Percentiles rank a stretch among this genome's conserved stretches.
phyloP scores from a whole-genome alignment of 2,329 filamentous ascomycete genomes.

The Lomentospora prolificans region DNA sequence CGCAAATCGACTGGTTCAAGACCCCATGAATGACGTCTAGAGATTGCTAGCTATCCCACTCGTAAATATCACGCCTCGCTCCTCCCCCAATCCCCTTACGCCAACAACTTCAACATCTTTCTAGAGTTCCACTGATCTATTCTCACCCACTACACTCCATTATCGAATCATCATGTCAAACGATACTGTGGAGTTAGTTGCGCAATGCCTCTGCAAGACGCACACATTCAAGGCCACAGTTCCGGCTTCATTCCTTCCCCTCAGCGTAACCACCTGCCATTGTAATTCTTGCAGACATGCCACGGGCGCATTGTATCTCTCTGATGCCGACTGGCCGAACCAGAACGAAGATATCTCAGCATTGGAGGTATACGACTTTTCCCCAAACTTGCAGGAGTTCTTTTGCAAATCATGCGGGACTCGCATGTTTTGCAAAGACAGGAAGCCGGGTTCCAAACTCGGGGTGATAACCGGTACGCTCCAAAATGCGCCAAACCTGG shows the following conservation, averaged over 20 bases:
- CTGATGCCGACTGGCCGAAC: slow-evolving; percentile 26
- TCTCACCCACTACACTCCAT: not conserved
- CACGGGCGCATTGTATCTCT: slow-evolving; percentile 31
- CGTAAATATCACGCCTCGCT: too few relatives aligned
- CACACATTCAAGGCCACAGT: slow-evolving; percentile 28
- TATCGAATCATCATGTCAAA: not conserved
- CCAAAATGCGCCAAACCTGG: slow-evolving; percentile 20
- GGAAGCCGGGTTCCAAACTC: slow-evolving; percentile 15
- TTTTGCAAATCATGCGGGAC: slow-evolving; percentile 35
- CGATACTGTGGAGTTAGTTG: not conserved
- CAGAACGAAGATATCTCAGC: slow-evolving; percentile 17
- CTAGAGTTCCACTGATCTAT: too few relatives aligned
- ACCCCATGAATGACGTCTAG: too few relatives aligned
- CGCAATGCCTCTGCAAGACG: slow-evolving; percentile 33
- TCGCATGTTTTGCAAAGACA: slow-evolving; percentile 28
- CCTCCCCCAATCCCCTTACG: too few relatives aligned
- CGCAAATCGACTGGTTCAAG: not conserved
- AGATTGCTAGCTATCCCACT: too few relatives aligned
- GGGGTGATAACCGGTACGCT: slow-evolving; percentile 29
- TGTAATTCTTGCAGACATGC: slow-evolving; percentile 38
- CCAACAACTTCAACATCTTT: too few relatives aligned
- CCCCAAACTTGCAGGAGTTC: slow-evolving; percentile 20
- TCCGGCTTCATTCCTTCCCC: slow-evolving; percentile 25
- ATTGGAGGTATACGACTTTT: slow-evolving; percentile 28
- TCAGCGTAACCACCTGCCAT: slow-evolving; percentile 33